phyloP scores from a whole-genome alignment of 345 rosid species.

The Kernera saxatilis region DNA sequence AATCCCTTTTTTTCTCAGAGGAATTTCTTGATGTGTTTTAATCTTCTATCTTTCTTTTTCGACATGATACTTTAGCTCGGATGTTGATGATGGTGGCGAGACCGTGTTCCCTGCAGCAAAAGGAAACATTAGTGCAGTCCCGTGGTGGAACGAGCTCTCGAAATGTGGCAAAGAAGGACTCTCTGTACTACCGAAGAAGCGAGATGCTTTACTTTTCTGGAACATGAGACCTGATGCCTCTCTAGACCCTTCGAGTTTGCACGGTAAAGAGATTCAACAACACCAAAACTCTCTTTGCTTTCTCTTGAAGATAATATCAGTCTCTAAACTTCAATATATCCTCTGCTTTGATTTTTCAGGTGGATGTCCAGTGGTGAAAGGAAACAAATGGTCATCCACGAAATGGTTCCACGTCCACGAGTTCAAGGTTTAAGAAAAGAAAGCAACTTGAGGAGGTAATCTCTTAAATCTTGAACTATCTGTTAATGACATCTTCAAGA shows the following conservation, averaged over 20 bases:
- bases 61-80: conserved; percentile 51
- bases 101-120: conserved; percentile 91
- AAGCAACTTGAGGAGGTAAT: conserved; percentile 7
- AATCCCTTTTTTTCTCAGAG: background rate
- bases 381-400: conserved; percentile 97
- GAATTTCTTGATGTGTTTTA: background rate
- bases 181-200: conserved; percentile 83
- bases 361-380: conserved; percentile 91
- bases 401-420: conserved; percentile 91
- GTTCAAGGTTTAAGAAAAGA: conserved; percentile 43
- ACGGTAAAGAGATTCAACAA: conserved; percentile 48
- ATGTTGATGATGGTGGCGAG: conserved; percentile 99
- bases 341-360: conserved; percentile 39
- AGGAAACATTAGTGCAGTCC: conserved; percentile 78
- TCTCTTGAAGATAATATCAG: background rate
- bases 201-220: conserved; percentile 98
- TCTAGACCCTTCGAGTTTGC: conserved; percentile 80
- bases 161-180: conserved; percentile 86
- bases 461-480: background rate
- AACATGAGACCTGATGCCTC: conserved; percentile 93
- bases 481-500: background rate
- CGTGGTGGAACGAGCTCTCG: conserved; percentile 91
- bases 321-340: background rate
- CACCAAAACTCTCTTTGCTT: background rate
- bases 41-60: background rate